Conservation (phyloP, 257 asterid genomes). For the Plantago major region DNA sequence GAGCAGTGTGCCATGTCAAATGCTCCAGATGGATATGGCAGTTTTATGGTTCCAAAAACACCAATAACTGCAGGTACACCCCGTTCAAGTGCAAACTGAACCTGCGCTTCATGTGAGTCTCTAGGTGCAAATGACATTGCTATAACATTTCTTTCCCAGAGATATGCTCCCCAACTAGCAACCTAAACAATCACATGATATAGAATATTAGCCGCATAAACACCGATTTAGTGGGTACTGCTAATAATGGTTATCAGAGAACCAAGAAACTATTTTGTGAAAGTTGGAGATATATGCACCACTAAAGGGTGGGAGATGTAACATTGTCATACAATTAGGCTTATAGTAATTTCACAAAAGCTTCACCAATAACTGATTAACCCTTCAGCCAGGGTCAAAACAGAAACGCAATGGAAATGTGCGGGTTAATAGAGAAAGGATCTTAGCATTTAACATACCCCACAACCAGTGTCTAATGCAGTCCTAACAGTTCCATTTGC, state of each 20-base stretch:
- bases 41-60: conserved; percentile 51
- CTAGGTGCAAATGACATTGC: conserved; percentile 66
- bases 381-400: neutral
- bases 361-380: neutral
- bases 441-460: conserved; percentile 33
- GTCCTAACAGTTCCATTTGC: conserved; percentile 58
- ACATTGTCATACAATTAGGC: neutral
- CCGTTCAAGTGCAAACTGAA: conserved; percentile 67
- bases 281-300: neutral
- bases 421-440: neutral
- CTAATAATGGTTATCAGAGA: neutral
- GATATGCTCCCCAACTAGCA: conserved; percentile 69
- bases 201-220: conserved; percentile 2
- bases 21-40: conserved; percentile 57
- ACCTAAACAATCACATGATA: conserved; percentile 29
- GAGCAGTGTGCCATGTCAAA: conserved; percentile 70
- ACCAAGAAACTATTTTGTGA: neutral
- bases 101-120: conserved; percentile 65
- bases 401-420: neutral
- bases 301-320: neutral
- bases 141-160: conserved; percentile 48
- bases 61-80: conserved; percentile 68
- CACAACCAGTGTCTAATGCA: conserved; percentile 58
- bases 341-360: neutral
- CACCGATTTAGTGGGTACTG: too few relatives aligned